phyloP scores from a whole-genome alignment of 495 filamentous ascomycete genomes.

The Aspergillus asperescens region DNA sequence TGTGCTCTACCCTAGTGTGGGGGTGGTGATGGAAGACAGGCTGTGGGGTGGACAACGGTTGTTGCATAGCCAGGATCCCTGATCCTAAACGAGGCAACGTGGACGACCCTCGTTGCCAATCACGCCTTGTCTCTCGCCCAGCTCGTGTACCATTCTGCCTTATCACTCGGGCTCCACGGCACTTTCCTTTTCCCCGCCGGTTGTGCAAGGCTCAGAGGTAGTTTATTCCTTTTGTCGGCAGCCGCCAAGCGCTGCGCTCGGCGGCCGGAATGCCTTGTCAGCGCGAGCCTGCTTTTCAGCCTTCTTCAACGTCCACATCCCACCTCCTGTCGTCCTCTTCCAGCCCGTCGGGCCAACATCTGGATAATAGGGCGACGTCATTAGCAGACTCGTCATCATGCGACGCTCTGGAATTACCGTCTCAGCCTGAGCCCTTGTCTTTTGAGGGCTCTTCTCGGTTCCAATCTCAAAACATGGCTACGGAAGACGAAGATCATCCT shows the following conservation, averaged over 20 bases:
- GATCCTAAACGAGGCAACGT: conserved; percentile 22
- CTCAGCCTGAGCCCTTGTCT: conserved; percentile 11
- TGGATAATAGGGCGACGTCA: conserved; percentile 9
- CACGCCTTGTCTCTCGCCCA: neutral
- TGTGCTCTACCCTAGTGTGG: conserved; percentile 7
- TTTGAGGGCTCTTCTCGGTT: conserved; percentile 2
- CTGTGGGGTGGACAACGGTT: conserved; percentile 20
- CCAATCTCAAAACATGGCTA: conserved; percentile 1
- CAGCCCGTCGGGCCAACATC: conserved; percentile 3
- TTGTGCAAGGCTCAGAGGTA: conserved; percentile 10
- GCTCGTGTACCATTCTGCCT: conserved; percentile 4
- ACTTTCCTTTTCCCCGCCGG: conserved; percentile 3
- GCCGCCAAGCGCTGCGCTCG: conserved; percentile 12
- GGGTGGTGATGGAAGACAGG: conserved; percentile 16
- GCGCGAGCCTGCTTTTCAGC: conserved; percentile 7
- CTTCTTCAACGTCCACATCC: conserved; percentile 10
- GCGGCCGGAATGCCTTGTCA: conserved; percentile 18
- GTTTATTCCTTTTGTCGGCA: conserved; percentile 7
- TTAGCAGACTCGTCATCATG: conserved; percentile 12
- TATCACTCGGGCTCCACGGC: conserved; percentile 6
- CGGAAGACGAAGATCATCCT: neutral
- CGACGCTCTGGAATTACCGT: conserved; percentile 6
- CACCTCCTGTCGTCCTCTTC: conserved; percentile 4
- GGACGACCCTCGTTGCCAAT: conserved; percentile 19
- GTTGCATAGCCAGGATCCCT: conserved; percentile 22